Base-by-base conservation (phyloP, 805 yeast species). In the Kodamaea laetipori region DNA sequence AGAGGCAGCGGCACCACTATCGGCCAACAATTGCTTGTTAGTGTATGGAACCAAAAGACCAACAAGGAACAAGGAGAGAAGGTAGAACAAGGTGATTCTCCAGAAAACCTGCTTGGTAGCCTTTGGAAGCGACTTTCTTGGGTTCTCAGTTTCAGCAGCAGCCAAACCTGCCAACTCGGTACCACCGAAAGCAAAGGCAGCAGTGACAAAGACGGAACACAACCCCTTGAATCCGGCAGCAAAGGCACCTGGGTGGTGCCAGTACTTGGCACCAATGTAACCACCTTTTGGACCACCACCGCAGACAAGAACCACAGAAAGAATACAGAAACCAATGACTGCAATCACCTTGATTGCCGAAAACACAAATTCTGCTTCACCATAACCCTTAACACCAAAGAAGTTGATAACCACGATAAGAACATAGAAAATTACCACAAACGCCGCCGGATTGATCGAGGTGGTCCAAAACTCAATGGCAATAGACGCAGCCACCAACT, bases 71-170 rank as follows among this genome's bases (percentile, higher is more conserved):
- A 69, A 43, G 65, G 80, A 57, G 66, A 75, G 48, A 60, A 86
- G 71, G 66, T 86, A 87, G 58, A 86, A 86, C 52, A 84, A 61
- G 7, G 82, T 66, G 44, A 86, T 81, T 65, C 92, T 75, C 90
- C 92, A 85, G 65, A 86, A 84, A 3, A 84, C 87, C 66, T 86
- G 90, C 62, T 85, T 86, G 44, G 84, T 78, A 28, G 92, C 90
- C 35, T 74, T 73, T 27, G 92, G 92, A 41, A 85, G 73, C 3
- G 84, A 64, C 44, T 69, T 71, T 52, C 84, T 70, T 37, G 92
- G 90, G 60, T 84, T 77, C 30, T 63, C 76, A 13, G 88, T 74
- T 62, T 86, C 94, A 3, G 90, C 90, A 17, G 90, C 86, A 8
- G 90, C 84, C 25, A 86, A 70, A 36, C 88, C 87, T 26, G 78